These are phyloP conservation scores for Aspergillus sp. DNA, from an alignment of 2,329 filamentous ascomycete species.

Conservation along the genomic window DNA sequence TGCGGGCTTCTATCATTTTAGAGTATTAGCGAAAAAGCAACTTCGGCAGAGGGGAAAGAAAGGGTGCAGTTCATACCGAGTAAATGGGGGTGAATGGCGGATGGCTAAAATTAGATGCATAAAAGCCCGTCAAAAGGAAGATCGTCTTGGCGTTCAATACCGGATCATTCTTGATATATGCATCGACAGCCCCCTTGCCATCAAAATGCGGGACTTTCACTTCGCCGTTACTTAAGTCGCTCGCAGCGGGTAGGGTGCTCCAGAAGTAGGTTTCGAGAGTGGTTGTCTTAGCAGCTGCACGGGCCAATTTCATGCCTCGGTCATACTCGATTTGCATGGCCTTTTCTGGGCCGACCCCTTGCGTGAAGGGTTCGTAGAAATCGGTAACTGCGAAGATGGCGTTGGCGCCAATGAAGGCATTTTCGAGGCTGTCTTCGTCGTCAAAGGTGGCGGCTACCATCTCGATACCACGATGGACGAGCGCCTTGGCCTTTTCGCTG, in stretches of 20 bases:
- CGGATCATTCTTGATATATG: conserved; percentile 38
- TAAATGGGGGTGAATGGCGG: conserved; percentile 20
- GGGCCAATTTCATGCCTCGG: conserved; percentile 45
- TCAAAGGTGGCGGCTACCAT: background rate
- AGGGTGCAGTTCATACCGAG: too few relatives aligned
- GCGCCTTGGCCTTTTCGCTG: background rate
- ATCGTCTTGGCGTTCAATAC: conserved; percentile 41
- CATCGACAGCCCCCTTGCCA: conserved; percentile 44
- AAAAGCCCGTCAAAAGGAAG: conserved; percentile 40
- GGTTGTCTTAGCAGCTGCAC: conserved; percentile 37
- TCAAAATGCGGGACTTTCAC: conserved; percentile 43
- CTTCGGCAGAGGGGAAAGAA: too few relatives aligned
- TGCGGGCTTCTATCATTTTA: too few relatives aligned
- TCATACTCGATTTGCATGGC: conserved; percentile 39
- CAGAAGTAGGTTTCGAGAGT: conserved; percentile 48
- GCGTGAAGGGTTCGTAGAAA: conserved; percentile 41
- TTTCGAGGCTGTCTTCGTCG: background rate
- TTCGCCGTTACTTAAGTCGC: conserved; percentile 32
- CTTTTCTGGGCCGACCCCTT: conserved; percentile 23
- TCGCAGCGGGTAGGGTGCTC: conserved; percentile 45
- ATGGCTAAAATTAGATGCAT: conserved; percentile 33
- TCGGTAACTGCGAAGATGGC: conserved; percentile 43
- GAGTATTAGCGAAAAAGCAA: too few relatives aligned
- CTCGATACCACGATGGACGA: background rate
- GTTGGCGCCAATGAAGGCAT: background rate